Evolutionary conservation across 495 filamentous ascomycete genomes (phyloP), one percentile per base, ranked within the genome.

Genomic region (Jackrogersella multiformis): DNA sequence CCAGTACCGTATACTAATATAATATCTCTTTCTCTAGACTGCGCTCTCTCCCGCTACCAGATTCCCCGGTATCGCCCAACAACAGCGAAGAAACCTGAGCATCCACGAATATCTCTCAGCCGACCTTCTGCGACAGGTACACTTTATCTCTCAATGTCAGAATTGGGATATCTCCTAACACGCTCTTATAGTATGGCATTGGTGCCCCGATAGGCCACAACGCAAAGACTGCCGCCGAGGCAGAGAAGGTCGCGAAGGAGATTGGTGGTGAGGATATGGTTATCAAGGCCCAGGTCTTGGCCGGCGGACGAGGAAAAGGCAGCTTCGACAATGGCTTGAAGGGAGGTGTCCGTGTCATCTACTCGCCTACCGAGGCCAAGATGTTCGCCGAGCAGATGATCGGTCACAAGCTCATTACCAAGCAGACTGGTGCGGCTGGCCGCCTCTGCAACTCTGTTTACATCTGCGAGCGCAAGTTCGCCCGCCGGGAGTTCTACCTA

Each of bases 351-450:
- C 89, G 95, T 68, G 92, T 99, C 73, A 96, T 99, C 78, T 98
- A 97, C 87, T 97, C 94, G 86, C 81, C 79, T 49, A 84, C 83
- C 74, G 80, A 84, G 84, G 95, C 95, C 76, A 93, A 92, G 84
- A 97, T 97, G 89, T 97, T 99, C 75, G 94, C 95, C 73, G 88
- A 91, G 65, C 93, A 99, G 82, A 99, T 99, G 95, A 97, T 99
- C 81, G 95, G 95, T 70, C 95, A 99, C 80, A 97, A 97, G 81
- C 93, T 99, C 80, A 89, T 99, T 80, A 99, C 95, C 78, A 99
- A 99, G 87, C 95, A 99, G 84, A 99, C 96, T 54, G 95, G 95
- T 75, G 91, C 93, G 61, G 82, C 77, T 64, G 95, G 95, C 75
- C 92, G 94, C 77, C 85, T 93, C 74, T 99, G 95, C 84, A 97